Percentiles rank a stretch among this genome's conserved stretches.
Evolutionary conservation across 768 basidiomycete species (phyloP).

Genomic region (Boletus pseudo-olivaceus): DNA sequence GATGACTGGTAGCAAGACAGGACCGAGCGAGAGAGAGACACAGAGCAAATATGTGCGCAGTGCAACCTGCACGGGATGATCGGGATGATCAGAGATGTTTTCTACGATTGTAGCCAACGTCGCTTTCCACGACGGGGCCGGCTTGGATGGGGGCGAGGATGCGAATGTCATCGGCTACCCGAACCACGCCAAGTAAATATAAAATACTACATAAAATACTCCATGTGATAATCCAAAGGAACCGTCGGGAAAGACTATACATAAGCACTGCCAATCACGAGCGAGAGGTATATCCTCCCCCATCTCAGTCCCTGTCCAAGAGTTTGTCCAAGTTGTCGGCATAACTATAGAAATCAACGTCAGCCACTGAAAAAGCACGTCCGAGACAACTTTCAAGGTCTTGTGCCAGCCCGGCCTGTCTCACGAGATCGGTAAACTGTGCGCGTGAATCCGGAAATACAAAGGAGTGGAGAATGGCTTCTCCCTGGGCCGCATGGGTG

Average conservation of each 20-base stretch:
- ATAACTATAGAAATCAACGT: slow-evolving; percentile 73
- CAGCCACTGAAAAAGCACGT: slow-evolving; percentile 31
- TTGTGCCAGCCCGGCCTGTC: slow-evolving; percentile 40
- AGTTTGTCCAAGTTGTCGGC: slow-evolving; percentile 18
- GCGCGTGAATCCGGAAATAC: slow-evolving; percentile 76
- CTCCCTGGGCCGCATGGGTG: slow-evolving; percentile 40
- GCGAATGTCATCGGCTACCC: slow-evolving; percentile 4
- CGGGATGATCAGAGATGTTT: slow-evolving; percentile 31
- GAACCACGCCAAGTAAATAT: neutral
- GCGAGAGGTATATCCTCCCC: neutral
- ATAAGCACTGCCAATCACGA: neutral
- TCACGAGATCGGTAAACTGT: slow-evolving; percentile 56
- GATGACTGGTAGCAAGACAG: slow-evolving; percentile 55
- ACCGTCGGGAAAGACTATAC: neutral
- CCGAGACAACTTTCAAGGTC: slow-evolving; percentile 25
- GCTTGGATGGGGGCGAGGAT: neutral
- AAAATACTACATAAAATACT: neutral
- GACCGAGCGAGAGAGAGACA: slow-evolving; percentile 64
- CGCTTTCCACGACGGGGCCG: neutral
- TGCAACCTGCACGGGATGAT: slow-evolving; percentile 56
- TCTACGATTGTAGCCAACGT: neutral
- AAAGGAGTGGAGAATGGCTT: slow-evolving; percentile 54
- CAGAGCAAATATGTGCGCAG: slow-evolving; percentile 66
- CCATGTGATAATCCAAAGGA: slow-evolving; percentile 3
- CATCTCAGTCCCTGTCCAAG: slow-evolving; percentile 1